Evolutionary conservation across 805 yeast species (phyloP), one percentile per base, ranked within the genome.

Genomic region (Spathaspora arborariae): DNA sequence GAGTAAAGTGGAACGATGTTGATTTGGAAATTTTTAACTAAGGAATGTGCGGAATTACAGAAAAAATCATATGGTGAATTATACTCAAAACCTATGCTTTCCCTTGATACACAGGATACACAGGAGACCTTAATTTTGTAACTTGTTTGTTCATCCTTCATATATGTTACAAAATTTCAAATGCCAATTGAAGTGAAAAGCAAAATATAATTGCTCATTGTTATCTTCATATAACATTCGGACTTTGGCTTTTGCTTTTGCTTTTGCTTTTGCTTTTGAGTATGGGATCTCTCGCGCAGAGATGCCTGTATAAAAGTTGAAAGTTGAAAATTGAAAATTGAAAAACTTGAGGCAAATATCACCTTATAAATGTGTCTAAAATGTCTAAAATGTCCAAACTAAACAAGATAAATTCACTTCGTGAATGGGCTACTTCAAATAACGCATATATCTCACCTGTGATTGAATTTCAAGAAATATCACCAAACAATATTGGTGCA

Each of bases 381-480:
- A 19, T 20, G 20, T 11, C 10, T 15, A 30, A 15, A n/a, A 42
- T 44, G 47, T 5, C 41, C 13, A 21, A 10, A 20, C 39, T 26
- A 20, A 18, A 34, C 18, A 45, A 39, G 20, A 16, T 56, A 9
- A 36, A 49, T 7, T 44, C 45, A 2, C 58, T 68, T 19, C 43
- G 68, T 7, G 27, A 48, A 8, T 71, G 76, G 76, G 64, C 69
- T 9, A 42, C 26, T 11, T 46, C 46, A 1, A 52, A 68, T 39
- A 75, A 74, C 1, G 62, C 71, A 1, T 2, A 48, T 6, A 46
- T 69, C 5, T 56, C 66, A 5, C 46, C 54, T 1, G 41, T 45
- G 4, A 43, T 72, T 2, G 34, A 46, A 20, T 68, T 71, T 46
- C 48, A 52, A 39, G 45, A 58, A 26, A 36, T 66, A 11, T 40